Conservation (phyloP, 2,329 filamentous ascomycete genomes). For the Colletotrichum lentis region DNA sequence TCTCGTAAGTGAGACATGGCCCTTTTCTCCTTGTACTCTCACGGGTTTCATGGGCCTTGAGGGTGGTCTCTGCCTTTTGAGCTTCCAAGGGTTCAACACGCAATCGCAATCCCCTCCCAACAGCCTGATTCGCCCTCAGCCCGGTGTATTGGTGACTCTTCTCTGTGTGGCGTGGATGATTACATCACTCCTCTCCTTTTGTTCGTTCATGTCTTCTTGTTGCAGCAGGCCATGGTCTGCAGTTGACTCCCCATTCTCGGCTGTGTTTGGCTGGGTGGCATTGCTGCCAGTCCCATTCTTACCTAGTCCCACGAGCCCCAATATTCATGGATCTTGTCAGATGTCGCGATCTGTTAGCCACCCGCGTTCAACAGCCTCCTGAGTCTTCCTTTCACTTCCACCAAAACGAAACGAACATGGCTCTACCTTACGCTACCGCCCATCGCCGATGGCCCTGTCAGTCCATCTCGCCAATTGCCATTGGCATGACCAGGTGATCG, state of each 20-base stretch:
- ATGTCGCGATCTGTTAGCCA: conserved; percentile 10
- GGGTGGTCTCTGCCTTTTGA: background rate
- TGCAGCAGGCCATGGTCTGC: background rate
- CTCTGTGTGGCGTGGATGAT: conserved; percentile 27
- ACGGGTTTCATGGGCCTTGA: background rate
- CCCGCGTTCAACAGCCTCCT: background rate
- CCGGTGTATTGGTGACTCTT: conserved; percentile 28
- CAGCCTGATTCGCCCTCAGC: conserved; percentile 15
- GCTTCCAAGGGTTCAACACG: background rate
- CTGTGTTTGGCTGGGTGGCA: background rate
- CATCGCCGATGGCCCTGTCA: conserved; percentile 22
- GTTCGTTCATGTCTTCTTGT: background rate
- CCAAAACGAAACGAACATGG: background rate
- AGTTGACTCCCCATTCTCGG: background rate
- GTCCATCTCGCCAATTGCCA: conserved; percentile 3
- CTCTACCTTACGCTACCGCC: background rate
- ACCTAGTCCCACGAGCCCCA: background rate
- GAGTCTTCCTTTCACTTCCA: conserved; percentile 6
- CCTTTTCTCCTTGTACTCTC: background rate
- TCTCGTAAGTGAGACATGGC: background rate
- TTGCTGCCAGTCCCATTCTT: background rate
- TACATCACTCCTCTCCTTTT: conserved; percentile 25
- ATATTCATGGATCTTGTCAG: background rate
- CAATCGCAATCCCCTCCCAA: background rate
- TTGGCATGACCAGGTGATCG: conserved; percentile 28